Evolutionary conservation across 2,329 filamentous ascomycete genomes (phyloP), one percentile per base, ranked within the genome.

Genomic region (Venturia oleaginea): DNA sequence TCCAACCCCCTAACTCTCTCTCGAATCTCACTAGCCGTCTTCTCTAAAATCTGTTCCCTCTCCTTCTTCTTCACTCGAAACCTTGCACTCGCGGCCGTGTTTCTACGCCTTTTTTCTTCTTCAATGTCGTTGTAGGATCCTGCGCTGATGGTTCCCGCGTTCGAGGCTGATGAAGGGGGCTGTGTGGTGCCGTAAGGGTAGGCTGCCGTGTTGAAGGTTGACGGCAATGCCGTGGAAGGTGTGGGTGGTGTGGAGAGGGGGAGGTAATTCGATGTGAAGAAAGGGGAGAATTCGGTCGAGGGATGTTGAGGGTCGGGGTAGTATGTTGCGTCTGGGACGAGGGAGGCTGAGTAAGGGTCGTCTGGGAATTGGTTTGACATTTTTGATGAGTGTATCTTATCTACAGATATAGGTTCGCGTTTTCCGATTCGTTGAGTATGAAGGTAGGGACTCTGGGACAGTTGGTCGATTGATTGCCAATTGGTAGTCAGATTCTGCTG

Each of bases 11-110:
- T 71, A 63, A 81, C 76, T 68, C 78, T 76, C 65, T 81, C 80
- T 37, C 73, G 73, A 76, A 81, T 81, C 61, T 81, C 79, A 72
- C 79, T 80, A 59, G 79, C 75, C 30, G 76, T 76, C 74, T 80
- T 78, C 75, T 82, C 80, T 48, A 82, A 75, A 10, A 76, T 77
- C 68, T 79, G 78, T 71, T 82, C 80, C 51, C 80, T 77, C 70
- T 81, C 79, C 77, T 82, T 82, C 79, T 82, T 82, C 76, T 82
- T 82, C 66, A 81, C 76, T 57, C 80, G 77, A 76, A 82, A 82
- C 48, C 80, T 77, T 15, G 80, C 80, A 64, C 75, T 78, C 19
- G 80, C 80, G 43, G 80, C 80, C 1, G 80, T 82, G 73, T 82
- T 82, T 65, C 80, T 77, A 34, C 80, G 78, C 57, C 80, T 78